Conservation (phyloP, 2,329 filamentous ascomycete genomes). For the Neopestalotiopsis sp. region DNA sequence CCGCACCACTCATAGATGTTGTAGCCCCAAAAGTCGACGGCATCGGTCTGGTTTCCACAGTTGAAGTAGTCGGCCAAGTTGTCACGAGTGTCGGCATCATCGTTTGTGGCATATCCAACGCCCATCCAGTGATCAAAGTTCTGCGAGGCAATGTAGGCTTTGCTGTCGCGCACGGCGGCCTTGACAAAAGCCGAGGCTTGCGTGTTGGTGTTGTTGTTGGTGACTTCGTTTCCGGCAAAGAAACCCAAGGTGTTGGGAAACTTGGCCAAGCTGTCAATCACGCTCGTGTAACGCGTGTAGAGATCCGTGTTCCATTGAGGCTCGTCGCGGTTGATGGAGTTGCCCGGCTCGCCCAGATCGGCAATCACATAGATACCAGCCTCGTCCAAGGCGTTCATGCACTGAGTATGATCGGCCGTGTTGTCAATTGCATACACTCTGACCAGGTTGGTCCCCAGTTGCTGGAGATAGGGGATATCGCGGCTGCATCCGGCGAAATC, state of each 20-base stretch:
- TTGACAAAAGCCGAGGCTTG: constrained; percentile 76
- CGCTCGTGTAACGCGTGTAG: constrained; percentile 70
- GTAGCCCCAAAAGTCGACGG: constrained; percentile 82
- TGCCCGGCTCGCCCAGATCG: constrained; percentile 70
- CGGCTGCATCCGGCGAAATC: constrained; percentile 66
- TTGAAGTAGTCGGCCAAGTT: constrained; percentile 75
- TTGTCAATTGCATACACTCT: constrained; percentile 77
- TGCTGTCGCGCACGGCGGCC: constrained; percentile 77
- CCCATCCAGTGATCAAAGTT: constrained; percentile 67
- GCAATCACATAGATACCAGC: constrained; percentile 78
- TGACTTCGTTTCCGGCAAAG: constrained; percentile 81
- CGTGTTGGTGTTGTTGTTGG: constrained; percentile 74
- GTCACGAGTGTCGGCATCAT: constrained; percentile 70
- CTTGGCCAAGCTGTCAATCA: constrained; percentile 69
- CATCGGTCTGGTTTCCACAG: constrained; percentile 61
- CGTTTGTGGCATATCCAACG: constrained; percentile 79
- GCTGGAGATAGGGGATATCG: constrained; percentile 68
- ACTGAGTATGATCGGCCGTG: constrained; percentile 65
- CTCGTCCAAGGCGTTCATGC: constrained; percentile 69
- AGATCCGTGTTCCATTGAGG: constrained; percentile 71
- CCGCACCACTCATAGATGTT: constrained; percentile 87
- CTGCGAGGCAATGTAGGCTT: constrained; percentile 74
- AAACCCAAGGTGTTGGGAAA: constrained; percentile 78
- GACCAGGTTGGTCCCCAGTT: constrained; percentile 73
- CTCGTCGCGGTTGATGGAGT: constrained; percentile 70